Evolutionary conservation across 768 basidiomycete genomes (phyloP).

Genomic region (Termitomyces sp.): DNA sequence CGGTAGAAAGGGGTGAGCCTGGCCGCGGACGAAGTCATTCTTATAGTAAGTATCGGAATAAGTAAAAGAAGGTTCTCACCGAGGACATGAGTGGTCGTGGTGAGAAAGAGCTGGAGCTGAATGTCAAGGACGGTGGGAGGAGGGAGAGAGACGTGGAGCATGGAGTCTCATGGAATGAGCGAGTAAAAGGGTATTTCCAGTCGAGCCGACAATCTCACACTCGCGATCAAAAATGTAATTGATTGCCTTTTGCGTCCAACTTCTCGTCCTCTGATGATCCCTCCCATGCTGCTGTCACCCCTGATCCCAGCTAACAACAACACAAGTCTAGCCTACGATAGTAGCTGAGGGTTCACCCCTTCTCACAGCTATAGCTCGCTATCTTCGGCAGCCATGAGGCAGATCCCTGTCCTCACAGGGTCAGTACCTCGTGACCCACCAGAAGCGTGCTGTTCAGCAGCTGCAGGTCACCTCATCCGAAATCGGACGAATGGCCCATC

Average conservation of each 20-base stretch:
- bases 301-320: not conserved
- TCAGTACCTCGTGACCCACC: not conserved
- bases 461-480: not conserved
- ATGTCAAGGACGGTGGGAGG: slow-evolving; percentile 3
- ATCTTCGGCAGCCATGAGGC: not conserved
- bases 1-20: not conserved
- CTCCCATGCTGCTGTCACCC: slow-evolving; percentile 1
- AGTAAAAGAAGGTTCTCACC: slow-evolving; percentile 4
- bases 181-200: slow-evolving; percentile 11
- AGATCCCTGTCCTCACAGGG: not conserved
- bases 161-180: slow-evolving; percentile 12
- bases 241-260: slow-evolving; percentile 11
- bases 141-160: slow-evolving; percentile 8
- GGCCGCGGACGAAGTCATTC: slow-evolving; percentile 10
- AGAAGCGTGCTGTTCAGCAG: not conserved
- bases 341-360: not conserved
- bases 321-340: not conserved
- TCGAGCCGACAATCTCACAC: slow-evolving; percentile 17
- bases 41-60: slow-evolving; percentile 1
- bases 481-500: not conserved
- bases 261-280: not conserved
- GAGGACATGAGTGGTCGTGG: slow-evolving; percentile 5
- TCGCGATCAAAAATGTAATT: slow-evolving; percentile 14
- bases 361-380: not conserved
- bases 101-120: not conserved